phyloP scores from a whole-genome alignment of 805 yeast species.

The Candida incommunis region DNA sequence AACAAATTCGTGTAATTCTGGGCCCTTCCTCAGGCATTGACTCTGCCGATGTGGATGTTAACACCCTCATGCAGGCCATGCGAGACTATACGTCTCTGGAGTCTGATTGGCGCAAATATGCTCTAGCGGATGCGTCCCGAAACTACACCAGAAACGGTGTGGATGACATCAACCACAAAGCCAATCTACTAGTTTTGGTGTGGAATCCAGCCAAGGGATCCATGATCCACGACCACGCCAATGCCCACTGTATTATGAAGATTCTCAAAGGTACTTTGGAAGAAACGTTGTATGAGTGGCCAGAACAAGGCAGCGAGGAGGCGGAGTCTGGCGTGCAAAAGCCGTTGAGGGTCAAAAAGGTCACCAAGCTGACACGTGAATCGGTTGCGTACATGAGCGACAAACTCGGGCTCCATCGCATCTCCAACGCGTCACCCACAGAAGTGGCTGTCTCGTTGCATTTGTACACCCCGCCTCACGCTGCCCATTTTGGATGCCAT shows the following conservation, averaged over 20 bases:
- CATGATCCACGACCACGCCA: slow-evolving; percentile 61
- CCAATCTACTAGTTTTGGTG: slow-evolving; percentile 49
- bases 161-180: slow-evolving; percentile 54
- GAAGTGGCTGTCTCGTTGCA: slow-evolving; percentile 49
- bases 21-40: slow-evolving; percentile 25
- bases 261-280: slow-evolving; percentile 42
- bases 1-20: slow-evolving; percentile 20
- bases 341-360: slow-evolving; percentile 16
- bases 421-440: slow-evolving; percentile 32
- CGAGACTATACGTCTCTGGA: slow-evolving; percentile 32
- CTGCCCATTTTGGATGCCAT: slow-evolving; percentile 34
- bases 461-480: slow-evolving; percentile 67
- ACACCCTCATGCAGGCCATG: slow-evolving; percentile 31
- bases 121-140: slow-evolving; percentile 35
- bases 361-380: slow-evolving; percentile 17
- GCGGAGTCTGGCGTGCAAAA: too few relatives aligned
- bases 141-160: slow-evolving; percentile 62
- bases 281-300: slow-evolving; percentile 42
- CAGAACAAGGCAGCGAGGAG: slow-evolving; percentile 11
- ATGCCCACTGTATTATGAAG: slow-evolving; percentile 66
- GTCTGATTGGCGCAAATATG: slow-evolving; percentile 45
- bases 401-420: slow-evolving; percentile 49
- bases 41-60: slow-evolving; percentile 38
- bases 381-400: slow-evolving; percentile 55
- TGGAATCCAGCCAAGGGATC: slow-evolving; percentile 59